Evolutionary conservation across 495 filamentous ascomycete genomes (phyloP).

Genomic region (Podospora tetraspora): DNA sequence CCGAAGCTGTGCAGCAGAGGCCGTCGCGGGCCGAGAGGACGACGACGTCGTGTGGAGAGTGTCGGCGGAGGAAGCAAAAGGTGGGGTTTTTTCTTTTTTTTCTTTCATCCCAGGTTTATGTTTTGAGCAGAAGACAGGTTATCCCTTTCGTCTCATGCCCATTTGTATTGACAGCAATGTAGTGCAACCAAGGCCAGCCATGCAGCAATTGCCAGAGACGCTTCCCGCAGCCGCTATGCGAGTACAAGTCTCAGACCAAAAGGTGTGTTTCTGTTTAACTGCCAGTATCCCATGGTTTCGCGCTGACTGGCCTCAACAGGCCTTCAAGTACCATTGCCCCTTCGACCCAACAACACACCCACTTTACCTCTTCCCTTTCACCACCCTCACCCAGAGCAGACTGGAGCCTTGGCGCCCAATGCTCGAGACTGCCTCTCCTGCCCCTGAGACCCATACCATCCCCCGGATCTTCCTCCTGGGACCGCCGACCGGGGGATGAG

Average conservation of each 20-base stretch:
- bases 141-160: not conserved
- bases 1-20: slow-evolving; percentile 32
- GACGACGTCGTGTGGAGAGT: slow-evolving; percentile 38
- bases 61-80: slow-evolving; percentile 38
- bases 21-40: slow-evolving; percentile 31
- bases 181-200: slow-evolving; percentile 39
- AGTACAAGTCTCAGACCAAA: slow-evolving; percentile 27
- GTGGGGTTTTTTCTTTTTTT: slow-evolving; percentile 10
- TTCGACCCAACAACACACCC: slow-evolving; percentile 10
- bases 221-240: slow-evolving; percentile 36
- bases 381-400: slow-evolving; percentile 12
- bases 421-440: slow-evolving; percentile 10
- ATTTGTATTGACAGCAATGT: not conserved
- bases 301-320: slow-evolving; percentile 15
- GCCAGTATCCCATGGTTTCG: not conserved
- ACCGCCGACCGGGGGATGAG: slow-evolving; percentile 9
- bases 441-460: slow-evolving; percentile 13
- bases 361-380: slow-evolving; percentile 22
- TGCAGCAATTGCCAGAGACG: slow-evolving; percentile 38
- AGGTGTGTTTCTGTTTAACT: slow-evolving; percentile 20
- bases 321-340: slow-evolving; percentile 14
- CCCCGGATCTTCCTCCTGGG: slow-evolving; percentile 16
- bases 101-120: not conserved
- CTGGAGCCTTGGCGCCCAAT: slow-evolving; percentile 5
- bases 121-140: not conserved